These are phyloP conservation scores for Paxillus involutus DNA, from an alignment of 768 basidiomycete genomes.

Conservation along the genomic window DNA sequence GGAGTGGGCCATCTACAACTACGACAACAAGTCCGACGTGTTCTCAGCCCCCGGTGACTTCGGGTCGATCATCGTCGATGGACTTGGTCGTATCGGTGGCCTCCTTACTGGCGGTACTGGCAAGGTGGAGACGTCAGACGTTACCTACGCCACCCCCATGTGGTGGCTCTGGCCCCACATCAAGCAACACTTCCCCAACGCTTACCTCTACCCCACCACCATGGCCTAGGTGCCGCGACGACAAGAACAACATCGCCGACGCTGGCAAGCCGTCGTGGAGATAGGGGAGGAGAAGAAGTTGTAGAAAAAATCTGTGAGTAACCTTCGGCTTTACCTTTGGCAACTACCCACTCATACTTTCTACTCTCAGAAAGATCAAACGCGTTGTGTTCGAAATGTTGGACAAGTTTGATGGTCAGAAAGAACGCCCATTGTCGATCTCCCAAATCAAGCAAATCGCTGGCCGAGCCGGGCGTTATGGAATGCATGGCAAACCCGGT, in stretches of 20 bases:
- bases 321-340: not conserved
- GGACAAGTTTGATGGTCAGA: constrained; percentile 60
- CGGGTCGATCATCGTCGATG: constrained; percentile 24
- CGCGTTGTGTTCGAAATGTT: constrained; percentile 78
- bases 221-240: no score
- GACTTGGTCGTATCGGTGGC: constrained; percentile 20
- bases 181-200: no score
- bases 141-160: constrained; percentile 33
- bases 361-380: constrained; percentile 74
- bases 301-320: constrained; percentile 91
- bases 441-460: constrained; percentile 94
- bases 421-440: constrained; percentile 48
- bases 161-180: no score
- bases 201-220: no score
- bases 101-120: constrained; percentile 33
- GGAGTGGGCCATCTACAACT: constrained; percentile 30
- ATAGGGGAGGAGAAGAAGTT: no score
- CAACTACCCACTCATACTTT: not conserved
- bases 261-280: no score
- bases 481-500: constrained; percentile 53
- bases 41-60: constrained; percentile 39
- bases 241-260: no score
- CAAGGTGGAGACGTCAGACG: constrained; percentile 21
- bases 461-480: constrained; percentile 90
- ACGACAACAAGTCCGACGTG: constrained; percentile 22